Conservation (phyloP, 208 protist species). For the Trypanosoma vivax region DNA sequence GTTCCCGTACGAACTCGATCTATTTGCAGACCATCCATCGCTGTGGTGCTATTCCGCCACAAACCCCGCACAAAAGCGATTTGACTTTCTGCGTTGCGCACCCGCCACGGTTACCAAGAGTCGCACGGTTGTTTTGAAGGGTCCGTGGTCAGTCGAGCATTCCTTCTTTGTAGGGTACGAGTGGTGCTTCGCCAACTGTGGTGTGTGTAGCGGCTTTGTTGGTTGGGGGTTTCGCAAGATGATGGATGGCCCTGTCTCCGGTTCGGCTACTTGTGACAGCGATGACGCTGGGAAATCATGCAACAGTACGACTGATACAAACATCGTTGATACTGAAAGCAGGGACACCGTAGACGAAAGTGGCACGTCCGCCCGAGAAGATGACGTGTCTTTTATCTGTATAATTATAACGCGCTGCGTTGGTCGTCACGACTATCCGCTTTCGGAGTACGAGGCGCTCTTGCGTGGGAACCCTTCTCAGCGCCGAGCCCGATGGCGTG, state of each 20-base stretch:
- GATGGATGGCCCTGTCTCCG: neutral
- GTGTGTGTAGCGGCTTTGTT: slow-evolving; percentile 55
- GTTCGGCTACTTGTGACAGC: neutral
- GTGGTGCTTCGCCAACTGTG: slow-evolving; percentile 57
- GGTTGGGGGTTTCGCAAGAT: slow-evolving; percentile 65
- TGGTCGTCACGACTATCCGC: slow-evolving; percentile 28
- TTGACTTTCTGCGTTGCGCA: slow-evolving; percentile 57
- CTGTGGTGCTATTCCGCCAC: slow-evolving; percentile 78
- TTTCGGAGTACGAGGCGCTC: slow-evolving; percentile 5
- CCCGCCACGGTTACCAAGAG: neutral
- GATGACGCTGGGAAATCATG: neutral
- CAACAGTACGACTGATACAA: neutral
- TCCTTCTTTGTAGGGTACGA: slow-evolving; percentile 74
- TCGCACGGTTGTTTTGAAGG: slow-evolving; percentile 15
- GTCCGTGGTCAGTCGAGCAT: slow-evolving; percentile 54
- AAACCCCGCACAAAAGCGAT: slow-evolving; percentile 53
- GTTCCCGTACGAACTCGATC: slow-evolving; percentile 71
- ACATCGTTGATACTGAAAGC: neutral
- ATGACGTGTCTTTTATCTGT: slow-evolving; percentile 34
- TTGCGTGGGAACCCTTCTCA: neutral
- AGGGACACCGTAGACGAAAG: neutral
- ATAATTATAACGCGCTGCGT: slow-evolving; percentile 75
- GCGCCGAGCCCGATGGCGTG: no score
- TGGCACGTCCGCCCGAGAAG: neutral
- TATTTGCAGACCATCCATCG: slow-evolving; percentile 37